Conservation (phyloP, 2,329 filamentous ascomycete species). For the Fusarium domesticum region DNA sequence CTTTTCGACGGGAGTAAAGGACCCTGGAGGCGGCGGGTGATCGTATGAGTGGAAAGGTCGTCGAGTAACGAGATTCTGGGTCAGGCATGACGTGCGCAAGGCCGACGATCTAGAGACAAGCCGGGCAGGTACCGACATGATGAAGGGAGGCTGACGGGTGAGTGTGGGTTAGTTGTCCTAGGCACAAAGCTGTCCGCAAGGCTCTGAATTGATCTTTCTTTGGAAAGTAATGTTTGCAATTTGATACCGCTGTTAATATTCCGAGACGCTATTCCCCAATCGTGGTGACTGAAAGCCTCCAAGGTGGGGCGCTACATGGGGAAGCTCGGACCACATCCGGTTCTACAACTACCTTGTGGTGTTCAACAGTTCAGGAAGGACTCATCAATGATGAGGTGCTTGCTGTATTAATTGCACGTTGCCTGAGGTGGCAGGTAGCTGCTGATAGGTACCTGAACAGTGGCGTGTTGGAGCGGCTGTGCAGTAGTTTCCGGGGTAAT, state of each 20-base stretch:
- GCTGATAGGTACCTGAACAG: no score
- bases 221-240: slow-evolving; percentile 4
- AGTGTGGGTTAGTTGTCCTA: neutral
- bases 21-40: slow-evolving; percentile 54
- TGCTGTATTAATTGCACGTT: no score
- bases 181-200: neutral
- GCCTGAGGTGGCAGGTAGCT: no score
- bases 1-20: slow-evolving; percentile 67
- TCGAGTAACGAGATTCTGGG: slow-evolving; percentile 7
- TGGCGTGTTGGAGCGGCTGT: no score
- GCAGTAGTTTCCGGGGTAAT: no score
- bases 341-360: no score
- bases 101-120: slow-evolving; percentile 14
- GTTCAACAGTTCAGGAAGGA: no score
- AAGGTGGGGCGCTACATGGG: slow-evolving; percentile 5
- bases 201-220: slow-evolving; percentile 1
- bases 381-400: no score
- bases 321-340: slow-evolving; percentile 15
- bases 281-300: neutral
- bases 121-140: slow-evolving; percentile 18
- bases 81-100: slow-evolving; percentile 13
- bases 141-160: neutral
- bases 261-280: slow-evolving; percentile 15
- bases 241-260: slow-evolving; percentile 13
- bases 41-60: slow-evolving; percentile 69